Base-by-base conservation (phyloP, 805 yeast species). In the Yamadazyma kitorensis region DNA sequence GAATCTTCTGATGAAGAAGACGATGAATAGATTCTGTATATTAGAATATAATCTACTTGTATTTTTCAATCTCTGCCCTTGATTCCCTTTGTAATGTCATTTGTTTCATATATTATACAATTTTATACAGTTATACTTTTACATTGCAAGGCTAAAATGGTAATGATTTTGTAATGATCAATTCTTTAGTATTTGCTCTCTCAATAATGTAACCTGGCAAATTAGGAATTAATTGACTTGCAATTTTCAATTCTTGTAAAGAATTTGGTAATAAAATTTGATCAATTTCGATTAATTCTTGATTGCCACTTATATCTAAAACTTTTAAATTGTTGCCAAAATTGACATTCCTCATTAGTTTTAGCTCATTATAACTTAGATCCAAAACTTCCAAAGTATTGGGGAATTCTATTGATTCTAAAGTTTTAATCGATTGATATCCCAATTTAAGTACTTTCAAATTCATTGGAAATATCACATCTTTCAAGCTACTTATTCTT, bases 1-100 rank as follows among this genome's bases (percentile, higher is more conserved):
- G 81, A 82, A 52, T 88, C 85, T 39, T 82, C 87, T 31, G 89
- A 84, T 38, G 95, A 85, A 48, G 93, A 81, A 40, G 70, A 64
- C 18, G 64, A 62, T 33, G 50, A 54, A 21, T 31, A 27, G 21
- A 17, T 25, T n/a, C 6, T 11, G 25, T 8, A n/a, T 23, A 8
- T 23, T 7, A 11, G 12, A 15, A 10, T 29, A n/a, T 11, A 19
- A 5, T 29, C n/a, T 20, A 29, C 12, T 27, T 29, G 17, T 29
- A 17, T 34, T 29, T 19, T 19, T 19, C 17, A 24, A 17, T 17
- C 21, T 18, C 15, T 14, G 7, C 18, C 5, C 15, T 8, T 14
- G 29, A 7, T 14, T 15, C 17, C 12, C 23, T 12, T 22, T 36
- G 31, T 24, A 24, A 24, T n/a, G 12, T 9, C 13, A 9, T 24